Base-by-base conservation (phyloP, 208 protist genomes). In the Herpetomonas samuelpessoai region DNA sequence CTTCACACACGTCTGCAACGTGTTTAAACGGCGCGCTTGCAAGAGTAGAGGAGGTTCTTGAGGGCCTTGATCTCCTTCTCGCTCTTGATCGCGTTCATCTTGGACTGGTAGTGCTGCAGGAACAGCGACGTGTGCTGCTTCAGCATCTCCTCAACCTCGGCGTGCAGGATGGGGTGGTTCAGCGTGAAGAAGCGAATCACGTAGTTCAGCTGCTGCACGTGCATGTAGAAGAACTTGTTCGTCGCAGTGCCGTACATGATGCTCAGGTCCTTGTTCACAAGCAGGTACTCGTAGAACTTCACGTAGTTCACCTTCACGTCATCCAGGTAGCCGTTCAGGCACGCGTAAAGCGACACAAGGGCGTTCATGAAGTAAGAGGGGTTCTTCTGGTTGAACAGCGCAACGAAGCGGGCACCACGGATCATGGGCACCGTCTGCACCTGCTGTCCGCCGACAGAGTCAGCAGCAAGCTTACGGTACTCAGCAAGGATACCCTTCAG, bases 401-500 rank as follows among this genome's bases (percentile, higher is more conserved):
- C 82, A 7, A 90, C 76, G 62, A 87, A 92, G 44, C 86, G 81
- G 21, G 86, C 82, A 71, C 86, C 82, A 57, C 86, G 81, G 57
- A 92, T 90, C 86, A 92, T 92, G 38, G 80, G 76, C 47, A 88
- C 74, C 35, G 86, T 88, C 68, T 86, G 74, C 46, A 88, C 76
- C 60, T 85, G 74, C 53, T 83, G 74, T 26, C 86, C 86, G 27
- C 82, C 81, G 16, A 88, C 80, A 18, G 79, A 87, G 68, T 92
- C 85, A 9, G 91, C 91, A 10, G 88, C 93, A 18, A 97, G 76
- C 75, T 97, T 96, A 74, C 91, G 87, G 79, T 97, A 97, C 83
- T 97, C 90, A 24, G 91, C 87, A 46, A 97, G 83, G 67, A 97
- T 94, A 38, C 91, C 82, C 75, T 97, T 97, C 64, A 97, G 80